Evolutionary conservation across 805 yeast species (phyloP), one percentile per base, ranked within the genome.

Genomic region (Metschnikowia kunwiensis): DNA sequence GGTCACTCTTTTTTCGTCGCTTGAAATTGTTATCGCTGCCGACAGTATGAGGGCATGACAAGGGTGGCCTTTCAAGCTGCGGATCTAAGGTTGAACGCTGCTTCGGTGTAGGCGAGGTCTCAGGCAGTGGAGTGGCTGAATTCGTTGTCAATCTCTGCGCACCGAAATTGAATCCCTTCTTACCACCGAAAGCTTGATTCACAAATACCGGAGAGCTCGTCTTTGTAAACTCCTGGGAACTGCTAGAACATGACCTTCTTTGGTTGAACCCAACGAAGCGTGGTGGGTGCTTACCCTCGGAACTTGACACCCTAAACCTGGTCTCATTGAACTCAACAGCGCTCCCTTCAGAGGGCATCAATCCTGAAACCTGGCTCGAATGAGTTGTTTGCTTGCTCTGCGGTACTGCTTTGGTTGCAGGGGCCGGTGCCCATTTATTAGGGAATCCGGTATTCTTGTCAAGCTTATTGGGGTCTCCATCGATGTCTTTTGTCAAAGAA

Each of bases 11-110:
- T 7, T n/a, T 17, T 44, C 46, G 48, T 34, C 43, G 46, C 31
- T 37, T 27, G 30, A 41, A 44, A 31, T 44, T 41, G 14, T 29
- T 22, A 28, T 44, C 43, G 7, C 12, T 10, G 5, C 10, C 24
- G 10, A 5, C 10, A 7, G 24, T 5, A 21, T n/a, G 24, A 21
- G 2, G n/a, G 24, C 4, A n/a, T 21, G 24, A 10, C 24, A 17
- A 5, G 10, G 18, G n/a, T n/a, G n/a, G n/a, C n/a, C n/a, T n/a
- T n/a, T n/a, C n/a, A n/a, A n/a, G n/a, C n/a, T n/a, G n/a, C n/a
- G n/a, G n/a, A n/a, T n/a, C n/a, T n/a, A n/a, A n/a, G n/a, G n/a
- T n/a, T n/a, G n/a, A n/a, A n/a, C n/a, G n/a, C n/a, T n/a, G n/a
- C n/a, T n/a, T n/a, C n/a, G n/a, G n/a, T n/a, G n/a, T n/a, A n/a